phyloP scores from a whole-genome alignment of 116 monocot genomes.

The Trichopus zeylanicus region DNA sequence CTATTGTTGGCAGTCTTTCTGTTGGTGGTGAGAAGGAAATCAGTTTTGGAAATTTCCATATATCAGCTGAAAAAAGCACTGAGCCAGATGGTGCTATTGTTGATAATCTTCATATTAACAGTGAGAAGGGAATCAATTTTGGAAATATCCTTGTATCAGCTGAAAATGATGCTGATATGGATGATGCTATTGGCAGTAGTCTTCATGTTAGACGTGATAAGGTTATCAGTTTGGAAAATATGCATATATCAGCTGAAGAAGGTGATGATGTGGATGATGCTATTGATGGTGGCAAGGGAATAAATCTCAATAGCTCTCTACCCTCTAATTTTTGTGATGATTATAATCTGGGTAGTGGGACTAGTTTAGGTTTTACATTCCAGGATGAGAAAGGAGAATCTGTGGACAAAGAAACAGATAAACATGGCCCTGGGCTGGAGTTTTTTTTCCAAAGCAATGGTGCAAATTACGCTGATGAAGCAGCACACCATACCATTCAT shows the following conservation, averaged over 20 bases:
- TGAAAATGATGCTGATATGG: no score
- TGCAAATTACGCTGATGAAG: constrained; percentile 13
- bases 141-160: no score
- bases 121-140: background rate
- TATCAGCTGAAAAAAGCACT: constrained; percentile 10
- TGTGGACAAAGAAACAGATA: constrained; percentile 23
- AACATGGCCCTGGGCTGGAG: constrained; percentile 23
- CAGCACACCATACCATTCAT: constrained; percentile 10
- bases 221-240: no score
- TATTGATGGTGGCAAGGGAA: constrained; percentile 3
- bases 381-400: constrained; percentile 21
- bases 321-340: constrained; percentile 15
- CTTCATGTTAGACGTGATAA: constrained; percentile 1
- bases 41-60: background rate
- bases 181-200: constrained; percentile 1
- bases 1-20: no score
- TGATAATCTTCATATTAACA: constrained; percentile 5
- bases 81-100: constrained; percentile 1
- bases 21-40: no score
- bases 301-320: constrained; percentile 4
- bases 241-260: constrained; percentile 11
- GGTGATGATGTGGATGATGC: constrained; percentile 1
- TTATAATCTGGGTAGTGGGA: constrained; percentile 10
- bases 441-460: constrained; percentile 21
- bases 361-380: constrained; percentile 20